Evolutionary conservation across 2,329 filamentous ascomycete genomes (phyloP).

Genomic region (Neonectria ditissima): DNA sequence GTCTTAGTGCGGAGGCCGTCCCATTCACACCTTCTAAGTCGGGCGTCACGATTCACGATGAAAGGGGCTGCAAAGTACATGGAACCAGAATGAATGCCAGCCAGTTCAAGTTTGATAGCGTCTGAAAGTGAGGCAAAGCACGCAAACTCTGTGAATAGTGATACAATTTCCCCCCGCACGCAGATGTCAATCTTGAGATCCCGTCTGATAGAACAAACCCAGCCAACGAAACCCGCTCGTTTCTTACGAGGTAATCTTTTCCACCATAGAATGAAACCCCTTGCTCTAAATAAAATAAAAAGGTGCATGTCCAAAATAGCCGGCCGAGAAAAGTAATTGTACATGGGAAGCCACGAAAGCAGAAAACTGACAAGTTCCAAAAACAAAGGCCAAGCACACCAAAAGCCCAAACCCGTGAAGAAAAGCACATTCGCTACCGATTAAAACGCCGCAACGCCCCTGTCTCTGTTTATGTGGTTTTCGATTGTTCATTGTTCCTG

Average conservation of each 20-base stretch:
- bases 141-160: slow-evolving; percentile 46
- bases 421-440: slow-evolving; percentile 20
- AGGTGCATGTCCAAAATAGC: slow-evolving; percentile 23
- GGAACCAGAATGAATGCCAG: slow-evolving; percentile 27
- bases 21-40: slow-evolving; percentile 15
- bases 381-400: slow-evolving; percentile 28
- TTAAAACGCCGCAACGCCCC: slow-evolving; percentile 32
- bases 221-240: slow-evolving; percentile 22
- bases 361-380: slow-evolving; percentile 18
- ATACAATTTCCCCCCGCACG: slow-evolving; percentile 40
- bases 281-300: slow-evolving; percentile 31
- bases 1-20: slow-evolving; percentile 24
- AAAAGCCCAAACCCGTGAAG: slow-evolving; percentile 15
- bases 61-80: background rate
- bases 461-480: slow-evolving; percentile 36
- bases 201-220: slow-evolving; percentile 15
- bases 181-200: slow-evolving; percentile 43
- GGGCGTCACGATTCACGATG: slow-evolving; percentile 15
- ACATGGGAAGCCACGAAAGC: slow-evolving; percentile 45
- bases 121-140: slow-evolving; percentile 28
- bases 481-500: slow-evolving; percentile 31
- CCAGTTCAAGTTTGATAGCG: slow-evolving; percentile 23
- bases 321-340: slow-evolving; percentile 48
- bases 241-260: slow-evolving; percentile 21
- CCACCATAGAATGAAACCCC: slow-evolving; percentile 22